These are phyloP conservation scores for Chlorella vulgaris DNA, from an alignment of 139 green algal genomes.

Conservation along the genomic window DNA sequence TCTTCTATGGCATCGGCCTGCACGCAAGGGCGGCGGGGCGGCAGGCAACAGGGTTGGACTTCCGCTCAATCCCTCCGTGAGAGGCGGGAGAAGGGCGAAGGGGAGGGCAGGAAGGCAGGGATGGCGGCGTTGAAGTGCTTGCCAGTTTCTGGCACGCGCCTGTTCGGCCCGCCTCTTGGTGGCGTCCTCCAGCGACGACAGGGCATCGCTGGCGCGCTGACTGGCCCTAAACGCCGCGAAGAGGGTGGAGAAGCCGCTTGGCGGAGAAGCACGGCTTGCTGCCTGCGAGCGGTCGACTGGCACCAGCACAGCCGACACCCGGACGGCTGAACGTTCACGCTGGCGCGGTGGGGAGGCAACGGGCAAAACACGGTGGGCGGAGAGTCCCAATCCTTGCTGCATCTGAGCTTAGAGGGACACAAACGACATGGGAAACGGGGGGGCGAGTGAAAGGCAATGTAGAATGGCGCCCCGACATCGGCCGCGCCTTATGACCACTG, in stretches of 20 bases:
- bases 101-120: neutral
- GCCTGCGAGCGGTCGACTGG: neutral
- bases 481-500: too few species aligned
- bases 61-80: too few species aligned
- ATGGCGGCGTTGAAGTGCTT: neutral
- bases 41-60: neutral
- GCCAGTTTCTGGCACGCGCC: too few species aligned
- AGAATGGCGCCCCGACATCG: too few species aligned
- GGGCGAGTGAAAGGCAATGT: too few species aligned
- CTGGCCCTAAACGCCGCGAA: neutral
- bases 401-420: too few species aligned
- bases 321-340: neutral
- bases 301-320: neutral
- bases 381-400: too few species aligned
- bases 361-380: too few species aligned
- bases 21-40: neutral
- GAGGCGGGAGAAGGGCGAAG: neutral
- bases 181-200: neutral
- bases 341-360: neutral
- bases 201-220: neutral
- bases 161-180: neutral
- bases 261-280: neutral
- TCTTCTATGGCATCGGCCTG: conserved; percentile 33
- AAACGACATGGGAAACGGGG: too few species aligned
- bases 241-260: neutral